Percentiles rank a stretch among this genome's conserved stretches.
Evolutionary conservation across 306 rosid genomes (phyloP).

Genomic region (Cucurbita pepo): DNA sequence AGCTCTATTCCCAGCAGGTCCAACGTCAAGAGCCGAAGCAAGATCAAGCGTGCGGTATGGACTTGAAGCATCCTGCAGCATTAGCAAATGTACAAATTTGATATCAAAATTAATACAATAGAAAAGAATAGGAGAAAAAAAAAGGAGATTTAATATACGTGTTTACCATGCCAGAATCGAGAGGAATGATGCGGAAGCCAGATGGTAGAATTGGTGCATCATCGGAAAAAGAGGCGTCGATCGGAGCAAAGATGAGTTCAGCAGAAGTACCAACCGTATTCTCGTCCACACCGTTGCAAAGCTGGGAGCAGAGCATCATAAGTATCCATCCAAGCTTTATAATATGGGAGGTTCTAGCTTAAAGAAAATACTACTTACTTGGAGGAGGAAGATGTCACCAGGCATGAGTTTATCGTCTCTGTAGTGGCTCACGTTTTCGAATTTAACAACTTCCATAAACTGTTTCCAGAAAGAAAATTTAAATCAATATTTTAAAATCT

Average conservation of each 20-base stretch:
- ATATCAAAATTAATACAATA: not conserved
- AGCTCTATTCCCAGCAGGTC: slow-evolving; percentile 54
- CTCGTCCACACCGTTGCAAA: slow-evolving; percentile 89
- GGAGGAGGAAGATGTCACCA: slow-evolving; percentile 84
- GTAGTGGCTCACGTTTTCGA: slow-evolving; percentile 85
- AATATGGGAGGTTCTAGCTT: not conserved
- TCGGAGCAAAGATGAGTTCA: slow-evolving; percentile 92
- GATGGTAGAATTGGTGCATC: slow-evolving; percentile 93
- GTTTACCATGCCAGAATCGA: slow-evolving; percentile 55
- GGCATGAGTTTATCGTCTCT: slow-evolving; percentile 85
- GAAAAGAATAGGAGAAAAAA: not conserved
- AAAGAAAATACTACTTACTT: slow-evolving; percentile 39
- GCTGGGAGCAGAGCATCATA: slow-evolving; percentile 30
- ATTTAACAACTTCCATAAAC: slow-evolving; percentile 95
- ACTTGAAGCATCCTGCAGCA: slow-evolving; percentile 54
- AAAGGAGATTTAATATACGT: not conserved
- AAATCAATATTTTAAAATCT: not conserved
- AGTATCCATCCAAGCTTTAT: not conserved
- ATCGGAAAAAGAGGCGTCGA: slow-evolving; percentile 92
- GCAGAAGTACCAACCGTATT: slow-evolving; percentile 70
- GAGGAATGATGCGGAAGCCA: slow-evolving; percentile 90
- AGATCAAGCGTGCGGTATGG: slow-evolving; percentile 95
- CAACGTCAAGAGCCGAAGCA: slow-evolving; percentile 90
- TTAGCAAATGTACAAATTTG: not conserved
- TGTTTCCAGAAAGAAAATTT: slow-evolving; percentile 24